Base-by-base conservation (phyloP, 192 early-diverging fungal species). In the Geranomyces michiganensis region DNA sequence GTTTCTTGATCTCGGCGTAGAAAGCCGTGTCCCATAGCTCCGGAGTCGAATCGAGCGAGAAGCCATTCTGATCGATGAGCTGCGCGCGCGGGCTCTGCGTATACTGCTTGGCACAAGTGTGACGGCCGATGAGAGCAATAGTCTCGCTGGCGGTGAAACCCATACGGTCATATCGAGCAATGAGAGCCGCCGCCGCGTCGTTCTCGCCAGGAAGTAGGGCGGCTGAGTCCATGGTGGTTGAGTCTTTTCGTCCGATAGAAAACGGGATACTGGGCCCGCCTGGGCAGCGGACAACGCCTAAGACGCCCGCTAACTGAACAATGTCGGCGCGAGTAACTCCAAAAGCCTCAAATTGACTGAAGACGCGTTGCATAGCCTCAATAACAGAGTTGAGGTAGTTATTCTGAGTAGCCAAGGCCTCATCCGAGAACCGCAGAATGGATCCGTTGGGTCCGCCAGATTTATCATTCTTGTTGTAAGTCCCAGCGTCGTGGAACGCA, bases 391-490 rank as follows among this genome's bases (percentile, higher is more conserved):
- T 64, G 36, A 64, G 62, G 21, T 64, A 41, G 43, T 64, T 41
- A 21, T 64, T 64, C 62, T 64, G n/a, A 6, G 12, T 19, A 10
- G 21, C 22, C 7, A 4, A 9, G 12, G 15, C 62, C 21, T 64
- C 62, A 21, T 14, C 15, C 19, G 33, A 29, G 43, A 64, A 64
- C 33, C 27, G 30, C 62, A 64, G 30, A 21, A 64, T 64, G 22
- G 62, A 64, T 4, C 62, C 62, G 29, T 64, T 64, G 22, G 62
- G 62, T 19, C 62, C 62, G 5, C 62, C 62, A 7, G 62, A 10
- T 5, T 64, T 46, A 21, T 45, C 36, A 13, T 5, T 64, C 43
- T 14, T 22, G n/a, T 64, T 19, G 29, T 45, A 64, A 3, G 62
- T 64, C 14, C 62, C 62, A 10, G 62, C 62, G 43, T 64, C 62